A percentile compares a stretch with the other conserved stretches of the same genome.
Conservation (phyloP, 768 basidiomycete genomes). For the Cantharellus anzutake region DNA sequence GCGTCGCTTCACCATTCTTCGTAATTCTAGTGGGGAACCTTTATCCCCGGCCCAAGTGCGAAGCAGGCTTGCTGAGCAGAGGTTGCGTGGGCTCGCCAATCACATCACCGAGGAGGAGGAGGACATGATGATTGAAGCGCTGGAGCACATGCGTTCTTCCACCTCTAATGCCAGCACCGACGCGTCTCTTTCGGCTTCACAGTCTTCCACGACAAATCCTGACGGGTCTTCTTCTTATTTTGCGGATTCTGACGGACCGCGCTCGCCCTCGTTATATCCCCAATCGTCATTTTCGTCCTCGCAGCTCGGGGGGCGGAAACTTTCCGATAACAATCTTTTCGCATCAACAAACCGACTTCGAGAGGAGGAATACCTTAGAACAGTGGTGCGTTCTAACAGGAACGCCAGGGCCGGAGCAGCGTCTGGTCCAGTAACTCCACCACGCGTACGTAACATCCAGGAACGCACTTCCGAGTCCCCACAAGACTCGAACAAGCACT, state of each 20-base stretch:
- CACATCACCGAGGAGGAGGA: conserved; percentile 69
- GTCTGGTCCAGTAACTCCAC: not conserved
- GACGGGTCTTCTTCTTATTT: not conserved
- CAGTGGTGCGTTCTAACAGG: not conserved
- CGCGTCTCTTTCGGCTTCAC: not conserved
- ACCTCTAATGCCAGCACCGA: not conserved
- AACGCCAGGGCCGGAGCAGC: not conserved
- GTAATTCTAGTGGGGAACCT: conserved; percentile 45
- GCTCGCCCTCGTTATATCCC: not conserved
- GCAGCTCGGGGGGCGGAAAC: not conserved
- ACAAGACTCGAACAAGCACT: not conserved
- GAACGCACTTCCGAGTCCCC: not conserved
- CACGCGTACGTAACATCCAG: not conserved
- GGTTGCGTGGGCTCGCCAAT: conserved; percentile 44
- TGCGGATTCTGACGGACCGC: not conserved
- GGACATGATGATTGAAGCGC: conserved; percentile 62
- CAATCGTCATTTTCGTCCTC: not conserved
- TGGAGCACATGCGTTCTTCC: conserved; percentile 14
- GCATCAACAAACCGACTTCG: not conserved
- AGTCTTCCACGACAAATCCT: not conserved
- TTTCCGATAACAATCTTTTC: not conserved
- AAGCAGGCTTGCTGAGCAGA: conserved; percentile 52
- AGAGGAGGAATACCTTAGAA: not conserved
- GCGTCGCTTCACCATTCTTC: conserved; percentile 64
- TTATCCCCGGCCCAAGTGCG: conserved; percentile 45